A percentile compares a stretch with the other conserved stretches of the same genome.
Evolutionary conservation across 2,329 filamentous ascomycete genomes (phyloP).

Genomic region (Fusarium pseudocircinatum): DNA sequence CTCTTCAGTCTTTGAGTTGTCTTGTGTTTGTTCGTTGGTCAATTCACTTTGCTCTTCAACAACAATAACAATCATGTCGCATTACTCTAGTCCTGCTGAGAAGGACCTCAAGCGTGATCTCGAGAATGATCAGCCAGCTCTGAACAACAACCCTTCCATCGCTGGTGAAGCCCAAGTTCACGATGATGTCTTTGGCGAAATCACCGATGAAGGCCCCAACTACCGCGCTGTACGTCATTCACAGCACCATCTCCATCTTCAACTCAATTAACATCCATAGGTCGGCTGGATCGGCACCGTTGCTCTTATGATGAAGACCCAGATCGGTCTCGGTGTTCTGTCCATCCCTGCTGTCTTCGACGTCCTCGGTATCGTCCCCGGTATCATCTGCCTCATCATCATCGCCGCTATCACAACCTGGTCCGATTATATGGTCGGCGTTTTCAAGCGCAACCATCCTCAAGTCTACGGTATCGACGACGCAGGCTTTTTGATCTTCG

Average conservation of each 20-base stretch:
- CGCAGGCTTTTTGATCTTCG: slow-evolving; percentile 59
- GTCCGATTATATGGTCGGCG: slow-evolving; percentile 59
- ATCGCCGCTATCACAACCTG: slow-evolving; percentile 58
- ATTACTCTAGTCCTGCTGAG: slow-evolving; percentile 21
- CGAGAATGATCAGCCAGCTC: slow-evolving; percentile 6
- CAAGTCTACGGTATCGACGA: slow-evolving; percentile 65
- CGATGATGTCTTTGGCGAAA: slow-evolving; percentile 47
- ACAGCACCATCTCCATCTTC: not conserved
- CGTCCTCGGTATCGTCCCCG: slow-evolving; percentile 57
- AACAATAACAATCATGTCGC: slow-evolving; percentile 10
- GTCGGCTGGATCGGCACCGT: slow-evolving; percentile 56
- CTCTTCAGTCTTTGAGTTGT: slow-evolving; percentile 22
- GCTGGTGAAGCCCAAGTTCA: slow-evolving; percentile 18
- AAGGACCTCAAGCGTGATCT: slow-evolving; percentile 27
- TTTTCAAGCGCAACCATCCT: slow-evolving; percentile 61
- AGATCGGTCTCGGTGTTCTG: slow-evolving; percentile 57
- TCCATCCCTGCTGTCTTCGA: slow-evolving; percentile 59
- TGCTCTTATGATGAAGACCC: slow-evolving; percentile 59
- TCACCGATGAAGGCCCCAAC: slow-evolving; percentile 44
- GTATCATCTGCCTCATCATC: slow-evolving; percentile 53
- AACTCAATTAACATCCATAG: slow-evolving; percentile 35
- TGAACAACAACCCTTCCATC: slow-evolving; percentile 2
- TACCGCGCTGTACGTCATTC: slow-evolving; percentile 44
- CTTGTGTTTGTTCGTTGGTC: not conserved
- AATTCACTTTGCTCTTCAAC: slow-evolving; percentile 1